phyloP scores from a whole-genome alignment of 2,329 filamentous ascomycete species.

The Ceratocystis lukuohia region DNA sequence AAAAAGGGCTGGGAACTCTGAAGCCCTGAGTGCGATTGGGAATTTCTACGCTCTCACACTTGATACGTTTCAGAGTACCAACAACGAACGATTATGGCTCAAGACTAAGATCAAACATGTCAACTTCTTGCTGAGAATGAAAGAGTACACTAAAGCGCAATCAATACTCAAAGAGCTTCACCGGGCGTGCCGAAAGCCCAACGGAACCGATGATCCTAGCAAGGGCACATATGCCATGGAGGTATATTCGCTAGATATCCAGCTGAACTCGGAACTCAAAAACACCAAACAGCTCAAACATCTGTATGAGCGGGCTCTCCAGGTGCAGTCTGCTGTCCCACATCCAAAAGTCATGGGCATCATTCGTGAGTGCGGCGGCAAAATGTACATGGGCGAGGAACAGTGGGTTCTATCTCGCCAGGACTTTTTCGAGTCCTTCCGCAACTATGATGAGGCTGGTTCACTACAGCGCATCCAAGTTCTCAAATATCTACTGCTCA shows the following conservation, averaged over 20 bases:
- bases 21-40: slow-evolving; percentile 70
- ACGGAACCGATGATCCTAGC: slow-evolving; percentile 79
- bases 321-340: slow-evolving; percentile 89
- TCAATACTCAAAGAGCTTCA: slow-evolving; percentile 83
- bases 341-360: slow-evolving; percentile 99
- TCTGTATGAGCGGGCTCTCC: slow-evolving; percentile 80
- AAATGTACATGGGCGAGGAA: slow-evolving; percentile 99
- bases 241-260: slow-evolving; percentile 92
- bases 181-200: slow-evolving; percentile 71
- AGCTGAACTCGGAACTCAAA: slow-evolving; percentile 93
- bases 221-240: slow-evolving; percentile 95
- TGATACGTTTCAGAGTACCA: slow-evolving; percentile 88
- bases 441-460: slow-evolving; percentile 96
- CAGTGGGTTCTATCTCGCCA: slow-evolving; percentile 97
- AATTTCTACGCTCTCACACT: slow-evolving; percentile 90
- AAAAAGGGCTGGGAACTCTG: slow-evolving; percentile 61
- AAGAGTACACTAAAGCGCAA: slow-evolving; percentile 67
- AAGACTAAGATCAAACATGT: slow-evolving; percentile 98
- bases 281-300: slow-evolving; percentile 96
- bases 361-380: slow-evolving; percentile 94
- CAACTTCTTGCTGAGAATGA: slow-evolving; percentile 78
- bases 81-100: slow-evolving; percentile 92
- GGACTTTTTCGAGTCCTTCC: slow-evolving; percentile 97
- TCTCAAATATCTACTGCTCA: slow-evolving; percentile 88
- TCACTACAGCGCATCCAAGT: slow-evolving; percentile 86